Evolutionary conservation across 2,329 filamentous ascomycete species (phyloP).

Genomic region (Pseudocercospora crystallina): DNA sequence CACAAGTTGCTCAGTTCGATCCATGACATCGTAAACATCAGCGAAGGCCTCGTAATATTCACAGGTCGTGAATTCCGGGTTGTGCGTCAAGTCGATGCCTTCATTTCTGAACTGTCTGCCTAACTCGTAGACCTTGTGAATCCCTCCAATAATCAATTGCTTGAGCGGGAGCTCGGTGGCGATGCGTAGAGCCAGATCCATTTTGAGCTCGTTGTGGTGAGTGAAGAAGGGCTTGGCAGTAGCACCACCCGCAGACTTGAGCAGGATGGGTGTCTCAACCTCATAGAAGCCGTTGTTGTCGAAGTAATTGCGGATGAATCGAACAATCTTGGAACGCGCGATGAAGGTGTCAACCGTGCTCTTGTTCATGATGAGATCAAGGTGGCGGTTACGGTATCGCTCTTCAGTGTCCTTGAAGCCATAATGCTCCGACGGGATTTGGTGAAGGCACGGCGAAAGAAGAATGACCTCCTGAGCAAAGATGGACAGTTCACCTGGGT

Average conservation of each 20-base stretch:
- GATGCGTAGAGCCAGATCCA: conserved; percentile 92
- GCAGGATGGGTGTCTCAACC: conserved; percentile 97
- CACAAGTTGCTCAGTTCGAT: conserved; percentile 89
- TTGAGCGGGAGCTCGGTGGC: conserved; percentile 96
- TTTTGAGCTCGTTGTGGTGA: conserved; percentile 92
- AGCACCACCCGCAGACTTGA: conserved; percentile 89
- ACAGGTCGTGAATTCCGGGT: conserved; percentile 95
- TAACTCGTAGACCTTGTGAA: conserved; percentile 93
- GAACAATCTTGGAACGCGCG: conserved; percentile 82
- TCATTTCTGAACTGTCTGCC: conserved; percentile 96
- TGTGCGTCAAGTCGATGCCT: conserved; percentile 88
- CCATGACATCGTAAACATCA: conserved; percentile 87
- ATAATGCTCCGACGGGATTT: conserved; percentile 85
- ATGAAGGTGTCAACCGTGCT: conserved; percentile 78
- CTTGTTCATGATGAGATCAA: conserved; percentile 97
- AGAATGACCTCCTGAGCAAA: conserved; percentile 85
- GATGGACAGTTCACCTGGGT: conserved; percentile 80
- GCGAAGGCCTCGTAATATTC: conserved; percentile 92
- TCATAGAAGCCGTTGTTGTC: conserved; percentile 83
- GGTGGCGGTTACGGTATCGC: conserved; percentile 86
- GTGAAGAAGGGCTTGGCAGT: conserved; percentile 94
- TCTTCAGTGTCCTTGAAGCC: conserved; percentile 95
- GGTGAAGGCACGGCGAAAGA: conserved; percentile 86
- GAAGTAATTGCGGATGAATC: conserved; percentile 85
- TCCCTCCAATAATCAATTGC: conserved; percentile 89